Evolutionary conservation across 805 yeast species (phyloP).

Genomic region (Blastobotrys parvus): DNA sequence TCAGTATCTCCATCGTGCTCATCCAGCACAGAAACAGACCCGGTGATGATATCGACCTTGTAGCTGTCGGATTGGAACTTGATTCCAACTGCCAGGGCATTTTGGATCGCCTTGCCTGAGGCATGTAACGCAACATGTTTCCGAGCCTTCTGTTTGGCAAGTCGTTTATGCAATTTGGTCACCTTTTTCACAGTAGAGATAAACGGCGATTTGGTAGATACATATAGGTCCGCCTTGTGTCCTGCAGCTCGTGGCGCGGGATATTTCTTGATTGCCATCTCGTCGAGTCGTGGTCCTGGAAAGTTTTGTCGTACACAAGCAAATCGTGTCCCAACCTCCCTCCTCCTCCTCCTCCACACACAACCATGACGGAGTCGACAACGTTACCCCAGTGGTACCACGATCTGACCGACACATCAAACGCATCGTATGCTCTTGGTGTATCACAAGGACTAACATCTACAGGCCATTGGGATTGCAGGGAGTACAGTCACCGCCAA

Average conservation of each 20-base stretch:
- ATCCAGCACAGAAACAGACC: constrained; percentile 61
- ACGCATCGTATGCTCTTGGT: constrained; percentile 4
- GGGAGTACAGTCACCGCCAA: constrained; percentile 1
- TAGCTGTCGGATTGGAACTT: constrained; percentile 45
- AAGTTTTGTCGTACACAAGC: background rate
- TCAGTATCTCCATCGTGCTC: constrained; percentile 34
- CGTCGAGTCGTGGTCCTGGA: too few species aligned
- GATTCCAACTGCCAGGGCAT: constrained; percentile 52
- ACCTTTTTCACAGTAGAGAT: constrained; percentile 64
- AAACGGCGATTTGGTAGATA: constrained; percentile 63
- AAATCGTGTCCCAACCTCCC: background rate
- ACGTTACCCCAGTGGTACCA: constrained; percentile 23
- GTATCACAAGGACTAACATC: background rate
- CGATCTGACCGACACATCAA: constrained; percentile 16
- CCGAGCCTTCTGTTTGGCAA: constrained; percentile 37
- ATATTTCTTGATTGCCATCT: too few species aligned
- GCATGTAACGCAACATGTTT: constrained; percentile 52
- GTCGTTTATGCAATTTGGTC: constrained; percentile 40
- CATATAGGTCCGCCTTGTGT: constrained; percentile 41
- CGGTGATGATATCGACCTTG: constrained; percentile 54
- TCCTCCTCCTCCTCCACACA: background rate
- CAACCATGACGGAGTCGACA: background rate
- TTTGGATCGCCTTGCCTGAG: constrained; percentile 66
- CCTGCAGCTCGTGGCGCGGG: constrained; percentile 40
- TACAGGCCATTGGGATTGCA: constrained; percentile 1